Percentiles rank a stretch among this genome's conserved stretches.
phyloP scores from a whole-genome alignment of 257 asterid species.

The Solanum sitiens region DNA sequence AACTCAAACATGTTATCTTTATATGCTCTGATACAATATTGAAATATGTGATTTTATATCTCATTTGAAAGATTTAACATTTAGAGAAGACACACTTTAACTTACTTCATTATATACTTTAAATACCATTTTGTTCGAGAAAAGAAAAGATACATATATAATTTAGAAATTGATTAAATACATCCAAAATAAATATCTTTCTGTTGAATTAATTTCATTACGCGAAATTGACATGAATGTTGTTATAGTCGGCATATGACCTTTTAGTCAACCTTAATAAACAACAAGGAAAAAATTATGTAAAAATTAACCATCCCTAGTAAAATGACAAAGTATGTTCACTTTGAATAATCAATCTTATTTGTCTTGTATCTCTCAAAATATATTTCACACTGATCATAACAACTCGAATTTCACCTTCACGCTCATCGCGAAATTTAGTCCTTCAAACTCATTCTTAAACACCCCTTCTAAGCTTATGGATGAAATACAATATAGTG shows the following conservation, averaged over 20 bases:
- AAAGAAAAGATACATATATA: background rate
- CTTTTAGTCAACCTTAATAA: constrained; percentile 22
- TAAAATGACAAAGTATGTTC: constrained; percentile 38
- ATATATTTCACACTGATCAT: constrained; percentile 31
- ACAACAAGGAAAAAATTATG: constrained; percentile 18
- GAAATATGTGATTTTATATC: background rate
- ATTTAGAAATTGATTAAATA: background rate
- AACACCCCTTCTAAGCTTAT: constrained; percentile 46
- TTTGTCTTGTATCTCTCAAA: constrained; percentile 34
- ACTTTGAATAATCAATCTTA: constrained; percentile 44
- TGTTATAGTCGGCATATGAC: background rate
- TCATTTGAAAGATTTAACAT: background rate
- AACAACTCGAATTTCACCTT: background rate
- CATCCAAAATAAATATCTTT: background rate
- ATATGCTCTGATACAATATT: background rate
- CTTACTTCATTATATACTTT: background rate
- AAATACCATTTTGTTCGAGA: background rate
- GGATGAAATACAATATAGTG: constrained; percentile 35
- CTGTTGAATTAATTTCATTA: background rate
- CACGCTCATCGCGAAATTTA: background rate
- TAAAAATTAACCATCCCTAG: constrained; percentile 30
- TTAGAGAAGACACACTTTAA: background rate
- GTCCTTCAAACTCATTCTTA: constrained; percentile 46
- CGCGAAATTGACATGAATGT: background rate
- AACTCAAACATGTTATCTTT: background rate